A percentile compares a stretch with the other conserved stretches of the same genome.
phyloP scores from a whole-genome alignment of 768 basidiomycete genomes.

The Auricularia auricula-judae region DNA sequence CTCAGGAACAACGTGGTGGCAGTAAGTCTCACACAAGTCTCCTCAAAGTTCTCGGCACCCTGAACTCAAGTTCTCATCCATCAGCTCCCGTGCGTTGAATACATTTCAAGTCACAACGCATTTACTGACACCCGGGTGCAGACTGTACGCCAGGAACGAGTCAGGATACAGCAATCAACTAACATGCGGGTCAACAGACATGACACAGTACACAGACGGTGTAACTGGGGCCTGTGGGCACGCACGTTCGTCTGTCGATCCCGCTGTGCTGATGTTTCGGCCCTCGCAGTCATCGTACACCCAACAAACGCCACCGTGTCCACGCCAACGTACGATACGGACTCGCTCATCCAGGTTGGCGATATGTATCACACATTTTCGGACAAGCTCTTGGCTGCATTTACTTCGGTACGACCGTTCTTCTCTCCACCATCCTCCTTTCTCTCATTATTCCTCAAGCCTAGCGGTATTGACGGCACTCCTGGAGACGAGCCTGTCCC shows the following conservation, averaged over 20 bases:
- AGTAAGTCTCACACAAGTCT: slow-evolving; percentile 17
- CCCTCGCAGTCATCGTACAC: slow-evolving; percentile 30
- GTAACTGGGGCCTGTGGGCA: slow-evolving; percentile 25
- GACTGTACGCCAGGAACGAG: slow-evolving; percentile 9
- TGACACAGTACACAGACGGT: slow-evolving; percentile 37
- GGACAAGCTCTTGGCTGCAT: not conserved
- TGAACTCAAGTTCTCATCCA: not conserved
- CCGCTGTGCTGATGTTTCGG: not conserved
- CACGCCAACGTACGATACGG: slow-evolving; percentile 28
- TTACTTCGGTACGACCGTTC: not conserved
- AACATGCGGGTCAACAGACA: slow-evolving; percentile 7
- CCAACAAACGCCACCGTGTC: slow-evolving; percentile 22
- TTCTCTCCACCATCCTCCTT: not conserved
- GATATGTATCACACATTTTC: slow-evolving; percentile 16
- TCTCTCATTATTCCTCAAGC: slow-evolving; percentile 9
- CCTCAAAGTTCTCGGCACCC: not conserved
- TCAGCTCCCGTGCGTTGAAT: slow-evolving; percentile 17
- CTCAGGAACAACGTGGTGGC: slow-evolving; percentile 40
- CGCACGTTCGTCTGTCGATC: not conserved
- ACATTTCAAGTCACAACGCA: not conserved
- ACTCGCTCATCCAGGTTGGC: slow-evolving; percentile 25
- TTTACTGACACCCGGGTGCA: slow-evolving; percentile 1
- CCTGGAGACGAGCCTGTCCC: slow-evolving; percentile 27
- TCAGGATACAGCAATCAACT: not conserved
- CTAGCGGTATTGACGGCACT: slow-evolving; percentile 19